Evolutionary conservation across 805 yeast genomes (phyloP).

Genomic region (Maudiozyma serrabonitensis): DNA sequence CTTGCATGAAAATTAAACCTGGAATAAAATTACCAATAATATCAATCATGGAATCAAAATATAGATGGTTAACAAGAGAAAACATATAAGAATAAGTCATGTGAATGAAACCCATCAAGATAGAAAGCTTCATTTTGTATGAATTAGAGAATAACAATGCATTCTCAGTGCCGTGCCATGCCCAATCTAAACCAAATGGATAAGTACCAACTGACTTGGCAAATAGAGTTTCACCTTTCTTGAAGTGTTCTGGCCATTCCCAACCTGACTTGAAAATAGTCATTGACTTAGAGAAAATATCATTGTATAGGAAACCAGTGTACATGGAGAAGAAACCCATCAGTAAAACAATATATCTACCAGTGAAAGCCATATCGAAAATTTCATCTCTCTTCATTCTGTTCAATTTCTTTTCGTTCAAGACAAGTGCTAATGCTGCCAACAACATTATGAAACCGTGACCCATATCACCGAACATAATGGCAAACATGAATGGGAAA

Average conservation of each 20-base stretch:
- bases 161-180: conserved; percentile 77
- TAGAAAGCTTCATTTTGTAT: conserved; percentile 68
- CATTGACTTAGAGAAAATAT: conserved; percentile 61
- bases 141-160: conserved; percentile 61
- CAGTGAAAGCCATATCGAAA: conserved; percentile 66
- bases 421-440: conserved; percentile 45
- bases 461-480: conserved; percentile 77
- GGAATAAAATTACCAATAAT: conserved; percentile 67
- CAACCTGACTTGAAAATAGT: conserved; percentile 61
- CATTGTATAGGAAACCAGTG: conserved; percentile 67
- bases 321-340: conserved; percentile 70
- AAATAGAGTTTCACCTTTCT: conserved; percentile 39
- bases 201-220: conserved; percentile 46
- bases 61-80: conserved; percentile 52
- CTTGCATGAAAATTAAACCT: conserved; percentile 64
- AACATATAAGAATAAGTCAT: conserved; percentile 64
- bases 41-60: conserved; percentile 52
- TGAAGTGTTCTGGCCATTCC: conserved; percentile 49
- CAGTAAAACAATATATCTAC: conserved; percentile 55
- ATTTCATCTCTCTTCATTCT: conserved; percentile 60
- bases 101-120: conserved; percentile 65
- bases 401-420: conserved; percentile 43
- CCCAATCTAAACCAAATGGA: conserved; percentile 57
- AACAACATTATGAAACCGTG: conserved; percentile 58
- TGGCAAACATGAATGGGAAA: conserved; percentile 75